These are phyloP conservation scores for Candida tropicalis DNA, from an alignment of 1,139 yeast genomes.

Conservation along the genomic window DNA sequence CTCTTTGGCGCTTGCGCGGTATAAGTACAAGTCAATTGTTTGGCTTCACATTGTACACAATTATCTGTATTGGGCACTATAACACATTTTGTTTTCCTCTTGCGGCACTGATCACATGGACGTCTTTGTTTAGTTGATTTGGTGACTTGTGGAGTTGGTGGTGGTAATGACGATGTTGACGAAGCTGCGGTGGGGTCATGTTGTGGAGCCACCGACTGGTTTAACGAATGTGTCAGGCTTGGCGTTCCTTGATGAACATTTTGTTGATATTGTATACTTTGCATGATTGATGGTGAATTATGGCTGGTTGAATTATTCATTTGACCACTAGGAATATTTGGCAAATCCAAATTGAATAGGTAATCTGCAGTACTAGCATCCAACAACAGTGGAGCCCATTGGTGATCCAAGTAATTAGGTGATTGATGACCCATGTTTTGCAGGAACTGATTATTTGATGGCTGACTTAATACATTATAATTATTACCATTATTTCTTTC, in stretches of 20 bases:
- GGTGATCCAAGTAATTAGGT: conserved; percentile 42
- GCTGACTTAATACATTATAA: not conserved
- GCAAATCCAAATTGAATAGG: conserved; percentile 33
- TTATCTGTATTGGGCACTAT: conserved; percentile 56
- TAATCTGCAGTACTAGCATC: conserved; percentile 37
- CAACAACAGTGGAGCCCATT: conserved; percentile 17
- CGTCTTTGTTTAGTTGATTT: conserved; percentile 33
- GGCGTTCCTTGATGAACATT: conserved; percentile 20
- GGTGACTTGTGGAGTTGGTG: conserved; percentile 9
- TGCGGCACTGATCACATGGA: conserved; percentile 72
- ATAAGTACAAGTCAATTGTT: conserved; percentile 66
- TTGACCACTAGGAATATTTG: conserved; percentile 9
- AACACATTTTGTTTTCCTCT: conserved; percentile 67
- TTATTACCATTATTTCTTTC: not conserved
- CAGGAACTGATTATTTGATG: not conserved
- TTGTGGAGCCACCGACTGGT: not conserved
- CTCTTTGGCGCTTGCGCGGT: conserved; percentile 35
- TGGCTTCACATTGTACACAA: conserved; percentile 71
- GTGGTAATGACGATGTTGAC: conserved; percentile 9
- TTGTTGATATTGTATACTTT: conserved; percentile 38
- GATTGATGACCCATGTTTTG: conserved; percentile 19
- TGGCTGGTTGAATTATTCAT: conserved; percentile 16
- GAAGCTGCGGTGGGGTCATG: conserved; percentile 8
- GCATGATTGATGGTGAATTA: conserved; percentile 24
- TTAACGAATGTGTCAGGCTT: not conserved